Base-by-base conservation (phyloP, 2,329 filamentous ascomycete genomes). In the Cryoendolithus antarcticus region DNA sequence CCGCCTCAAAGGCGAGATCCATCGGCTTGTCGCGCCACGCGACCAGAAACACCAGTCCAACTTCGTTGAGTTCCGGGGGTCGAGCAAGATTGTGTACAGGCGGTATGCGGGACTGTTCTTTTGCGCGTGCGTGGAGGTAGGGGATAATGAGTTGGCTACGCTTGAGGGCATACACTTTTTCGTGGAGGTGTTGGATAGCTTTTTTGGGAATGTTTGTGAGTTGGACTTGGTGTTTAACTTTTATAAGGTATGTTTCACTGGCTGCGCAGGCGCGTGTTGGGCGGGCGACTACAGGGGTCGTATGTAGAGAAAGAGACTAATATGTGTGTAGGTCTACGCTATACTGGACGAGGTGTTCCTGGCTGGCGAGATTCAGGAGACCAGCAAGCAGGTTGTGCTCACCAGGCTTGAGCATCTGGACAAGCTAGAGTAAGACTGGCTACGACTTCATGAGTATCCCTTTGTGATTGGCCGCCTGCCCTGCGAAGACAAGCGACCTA, bases 31-130 rank as follows among this genome's bases (percentile, higher is more conserved):
- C 45, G 91, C 91, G 0, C 91, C 91, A 4, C 84, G 91, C 58
- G 91, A 98, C 65, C 91, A 98, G 61, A 98, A 98, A 62, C 94
- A 98, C 71, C 91, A 98, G 63, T 94, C 86, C 66, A 98, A 98
- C 69, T 98, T 98, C 58, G 91, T 98, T 72, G 91, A 98, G 54
- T 80, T 80, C 68, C 82, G 85, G 50, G 84, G 86, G 65, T 86
- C 62, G 51, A 64, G 89, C 60, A 96, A 95, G 69, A 83, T 98
- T 54, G 86, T 98, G 39, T 98, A 98, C 69, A 82, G 93, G 32
- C 83, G 91, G 46, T 98, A 98, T 65, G 91, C 91, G 0, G 91
- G 91, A 0, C 77, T 98, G 43, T 98, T 98, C 75, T 98, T 98
- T 71, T 98, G 91, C 70, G 93, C 88, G 39, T 96, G 91, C 64